A percentile compares a stretch with the other conserved stretches of the same genome.
phyloP scores from a whole-genome alignment of 2,329 filamentous ascomycete species.

The Pyrenochaeta sp. region DNA sequence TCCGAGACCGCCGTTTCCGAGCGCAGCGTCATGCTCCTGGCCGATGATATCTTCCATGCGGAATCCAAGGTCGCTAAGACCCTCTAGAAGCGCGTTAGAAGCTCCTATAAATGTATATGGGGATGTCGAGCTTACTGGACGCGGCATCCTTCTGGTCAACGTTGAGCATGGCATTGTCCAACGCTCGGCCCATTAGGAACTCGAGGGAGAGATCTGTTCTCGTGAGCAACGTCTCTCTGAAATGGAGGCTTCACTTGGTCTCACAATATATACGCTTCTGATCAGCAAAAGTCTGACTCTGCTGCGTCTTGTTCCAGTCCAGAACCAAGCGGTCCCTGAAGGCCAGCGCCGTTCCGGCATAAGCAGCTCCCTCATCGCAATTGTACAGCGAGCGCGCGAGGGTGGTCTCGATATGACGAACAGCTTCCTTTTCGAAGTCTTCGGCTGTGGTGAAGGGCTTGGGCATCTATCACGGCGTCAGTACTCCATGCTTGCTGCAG shows the following conservation, averaged over 20 bases:
- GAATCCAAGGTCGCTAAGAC: slow-evolving; percentile 89
- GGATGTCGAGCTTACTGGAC: slow-evolving; percentile 64
- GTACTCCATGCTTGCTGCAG: slow-evolving; percentile 6
- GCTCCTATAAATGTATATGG: slow-evolving; percentile 1
- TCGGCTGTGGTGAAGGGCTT: slow-evolving; percentile 79
- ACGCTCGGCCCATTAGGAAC: slow-evolving; percentile 94
- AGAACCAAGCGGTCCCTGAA: slow-evolving; percentile 92
- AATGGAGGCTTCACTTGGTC: slow-evolving; percentile 21
- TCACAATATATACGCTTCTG: slow-evolving; percentile 91
- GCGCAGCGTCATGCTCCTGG: slow-evolving; percentile 94
- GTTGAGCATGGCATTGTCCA: slow-evolving; percentile 99
- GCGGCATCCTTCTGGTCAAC: slow-evolving; percentile 86
- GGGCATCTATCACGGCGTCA: slow-evolving; percentile 59
- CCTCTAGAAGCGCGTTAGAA: slow-evolving; percentile 64
- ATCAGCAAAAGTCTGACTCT: slow-evolving; percentile 89
- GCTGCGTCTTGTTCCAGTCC: slow-evolving; percentile 98
- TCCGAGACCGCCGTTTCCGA: slow-evolving; percentile 95
- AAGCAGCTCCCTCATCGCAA: slow-evolving; percentile 92
- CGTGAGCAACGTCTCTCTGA: slow-evolving; percentile 17
- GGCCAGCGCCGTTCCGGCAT: slow-evolving; percentile 87
- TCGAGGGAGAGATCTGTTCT: slow-evolving; percentile 83
- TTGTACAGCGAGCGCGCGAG: slow-evolving; percentile 97
- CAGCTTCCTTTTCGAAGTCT: slow-evolving; percentile 83
- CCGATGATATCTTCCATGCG: slow-evolving; percentile 93
- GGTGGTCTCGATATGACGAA: slow-evolving; percentile 95